Percentiles rank a stretch among this genome's conserved stretches.
Evolutionary conservation across 2,329 filamentous ascomycete species (phyloP).

Genomic region (Diaporthe amygdali): DNA sequence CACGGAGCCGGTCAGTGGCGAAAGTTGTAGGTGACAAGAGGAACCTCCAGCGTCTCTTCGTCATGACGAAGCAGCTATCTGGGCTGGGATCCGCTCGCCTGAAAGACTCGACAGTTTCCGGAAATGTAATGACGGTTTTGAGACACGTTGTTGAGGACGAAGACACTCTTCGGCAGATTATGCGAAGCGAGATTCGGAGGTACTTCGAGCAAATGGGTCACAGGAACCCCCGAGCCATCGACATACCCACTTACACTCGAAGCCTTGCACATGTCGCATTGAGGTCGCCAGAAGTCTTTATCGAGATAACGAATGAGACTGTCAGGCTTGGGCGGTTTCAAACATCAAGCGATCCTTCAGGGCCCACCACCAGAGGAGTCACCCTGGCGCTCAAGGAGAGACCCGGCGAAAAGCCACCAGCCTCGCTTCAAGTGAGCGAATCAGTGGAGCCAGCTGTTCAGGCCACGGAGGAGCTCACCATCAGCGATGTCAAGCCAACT

Average conservation of each 20-base stretch:
- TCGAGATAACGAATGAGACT: conserved; percentile 85
- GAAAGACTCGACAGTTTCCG: conserved; percentile 54
- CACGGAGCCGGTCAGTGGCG: conserved; percentile 77
- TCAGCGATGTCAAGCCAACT: conserved; percentile 62
- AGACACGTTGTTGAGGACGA: conserved; percentile 96
- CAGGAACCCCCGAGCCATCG: conserved; percentile 60
- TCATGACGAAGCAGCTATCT: conserved; percentile 93
- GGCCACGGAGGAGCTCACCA: conserved; percentile 51
- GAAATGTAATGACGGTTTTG: conserved; percentile 81
- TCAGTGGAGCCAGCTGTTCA: conserved; percentile 50
- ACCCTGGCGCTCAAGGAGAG: conserved; percentile 22
- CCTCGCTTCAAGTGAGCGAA: conserved; percentile 39
- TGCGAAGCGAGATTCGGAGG: conserved; percentile 86
- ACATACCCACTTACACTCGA: conserved; percentile 76
- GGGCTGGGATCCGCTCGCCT: conserved; percentile 79
- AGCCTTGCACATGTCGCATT: conserved; percentile 80
- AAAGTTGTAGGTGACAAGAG: conserved; percentile 81
- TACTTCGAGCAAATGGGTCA: conserved; percentile 66
- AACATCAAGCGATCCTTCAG: conserved; percentile 36
- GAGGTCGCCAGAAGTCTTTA: conserved; percentile 83
- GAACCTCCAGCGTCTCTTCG: conserved; percentile 87
- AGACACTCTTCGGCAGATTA: conserved; percentile 86
- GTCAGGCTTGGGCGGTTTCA: conserved; percentile 71
- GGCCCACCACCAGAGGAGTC: conserved; percentile 28
- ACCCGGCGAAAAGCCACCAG: background rate